Evolutionary conservation across 495 filamentous ascomycete genomes (phyloP).

Genomic region (Mytilinidion resinicola): DNA sequence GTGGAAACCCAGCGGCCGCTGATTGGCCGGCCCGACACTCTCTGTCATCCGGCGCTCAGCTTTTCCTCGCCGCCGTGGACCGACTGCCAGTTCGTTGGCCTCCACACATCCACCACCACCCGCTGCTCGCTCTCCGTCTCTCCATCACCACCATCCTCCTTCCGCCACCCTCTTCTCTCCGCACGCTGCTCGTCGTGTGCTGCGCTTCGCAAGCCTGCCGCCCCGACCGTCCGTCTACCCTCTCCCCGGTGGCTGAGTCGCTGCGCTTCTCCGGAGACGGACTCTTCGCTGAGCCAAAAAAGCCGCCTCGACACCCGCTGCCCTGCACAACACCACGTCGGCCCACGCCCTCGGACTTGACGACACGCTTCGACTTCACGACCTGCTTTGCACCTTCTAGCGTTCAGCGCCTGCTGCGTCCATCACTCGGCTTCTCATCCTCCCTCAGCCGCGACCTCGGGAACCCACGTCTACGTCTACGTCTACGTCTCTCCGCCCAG

Average conservation of each 20-base stretch:
- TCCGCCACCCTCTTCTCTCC: background rate
- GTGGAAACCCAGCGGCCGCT: too few species aligned
- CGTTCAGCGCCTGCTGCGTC: slow-evolving; percentile 1
- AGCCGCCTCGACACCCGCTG: background rate
- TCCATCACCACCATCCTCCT: slow-evolving; percentile 3
- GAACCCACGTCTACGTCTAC: too few species aligned
- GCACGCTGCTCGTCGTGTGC: slow-evolving; percentile 1
- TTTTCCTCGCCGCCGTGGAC: too few species aligned
- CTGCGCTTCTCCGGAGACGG: background rate
- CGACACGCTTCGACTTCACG: slow-evolving; percentile 7
- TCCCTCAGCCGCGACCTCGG: slow-evolving; percentile 6
- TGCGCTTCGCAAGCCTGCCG: slow-evolving; percentile 1
- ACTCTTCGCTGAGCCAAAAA: slow-evolving; percentile 4
- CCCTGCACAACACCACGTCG: background rate
- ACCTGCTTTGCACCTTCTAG: background rate
- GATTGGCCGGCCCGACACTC: too few species aligned
- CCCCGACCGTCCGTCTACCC: background rate
- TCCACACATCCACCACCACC: background rate
- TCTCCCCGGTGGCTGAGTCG: background rate
- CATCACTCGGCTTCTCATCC: slow-evolving; percentile 1
- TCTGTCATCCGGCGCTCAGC: too few species aligned
- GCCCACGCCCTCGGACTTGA: background rate
- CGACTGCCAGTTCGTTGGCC: too few species aligned
- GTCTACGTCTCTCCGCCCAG: too few species aligned
- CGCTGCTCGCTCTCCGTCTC: background rate